These are phyloP conservation scores for Salvia sclarea DNA, from an alignment of 305 asterid species.

Conservation along the genomic window DNA sequence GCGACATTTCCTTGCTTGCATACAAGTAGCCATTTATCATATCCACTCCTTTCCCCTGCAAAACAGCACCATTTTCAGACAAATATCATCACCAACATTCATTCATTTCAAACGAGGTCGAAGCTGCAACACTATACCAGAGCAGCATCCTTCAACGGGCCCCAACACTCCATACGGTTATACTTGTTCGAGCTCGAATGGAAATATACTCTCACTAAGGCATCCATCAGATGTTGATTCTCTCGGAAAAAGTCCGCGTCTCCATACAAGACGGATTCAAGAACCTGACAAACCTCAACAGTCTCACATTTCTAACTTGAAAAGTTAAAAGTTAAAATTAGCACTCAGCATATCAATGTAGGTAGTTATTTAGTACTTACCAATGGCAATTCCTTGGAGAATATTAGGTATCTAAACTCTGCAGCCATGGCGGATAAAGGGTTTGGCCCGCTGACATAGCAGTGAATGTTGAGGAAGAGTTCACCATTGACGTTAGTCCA, in stretches of 20 bases:
- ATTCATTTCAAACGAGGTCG: not conserved
- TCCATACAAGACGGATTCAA: constrained; percentile 82
- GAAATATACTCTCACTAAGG: constrained; percentile 73
- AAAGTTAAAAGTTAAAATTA: not conserved
- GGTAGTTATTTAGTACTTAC: constrained; percentile 30
- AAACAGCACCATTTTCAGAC: not conserved
- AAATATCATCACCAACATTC: not conserved
- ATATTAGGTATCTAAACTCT: constrained; percentile 77
- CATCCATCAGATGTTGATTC: constrained; percentile 70
- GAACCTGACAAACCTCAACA: constrained; percentile 53
- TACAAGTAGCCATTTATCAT: constrained; percentile 45
- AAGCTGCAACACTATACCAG: constrained; percentile 40
- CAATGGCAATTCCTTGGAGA: constrained; percentile 94
- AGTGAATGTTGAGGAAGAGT: constrained; percentile 78
- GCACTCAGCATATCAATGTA: not conserved
- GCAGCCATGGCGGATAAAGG: constrained; percentile 66
- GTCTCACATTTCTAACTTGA: not conserved
- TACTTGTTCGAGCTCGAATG: constrained; percentile 83
- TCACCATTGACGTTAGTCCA: constrained; percentile 77
- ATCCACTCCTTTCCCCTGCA: constrained; percentile 65
- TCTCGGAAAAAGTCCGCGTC: constrained; percentile 68
- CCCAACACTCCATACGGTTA: constrained; percentile 88
- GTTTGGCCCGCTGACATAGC: constrained; percentile 84
- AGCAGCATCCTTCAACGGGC: constrained; percentile 82
- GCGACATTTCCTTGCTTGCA: constrained; percentile 50